A percentile compares a stretch with the other conserved stretches of the same genome.
These are phyloP conservation scores for Didymella pinodella DNA, from an alignment of 2,329 filamentous ascomycete species.

Conservation along the genomic window DNA sequence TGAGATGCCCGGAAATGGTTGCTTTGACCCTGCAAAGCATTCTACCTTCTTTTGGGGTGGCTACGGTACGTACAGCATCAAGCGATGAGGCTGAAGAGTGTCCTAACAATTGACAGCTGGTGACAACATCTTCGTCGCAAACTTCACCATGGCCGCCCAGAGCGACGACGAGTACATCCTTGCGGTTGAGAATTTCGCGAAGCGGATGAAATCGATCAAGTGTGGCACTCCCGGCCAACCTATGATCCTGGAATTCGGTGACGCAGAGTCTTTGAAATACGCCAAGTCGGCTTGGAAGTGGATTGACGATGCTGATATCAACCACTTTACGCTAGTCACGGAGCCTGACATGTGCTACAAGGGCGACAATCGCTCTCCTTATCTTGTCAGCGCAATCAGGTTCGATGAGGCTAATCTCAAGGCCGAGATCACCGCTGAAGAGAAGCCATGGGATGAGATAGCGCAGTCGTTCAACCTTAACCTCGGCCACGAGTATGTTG, in stretches of 20 bases:
- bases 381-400: conserved; percentile 30
- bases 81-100: not conserved
- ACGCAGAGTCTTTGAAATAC: conserved; percentile 23
- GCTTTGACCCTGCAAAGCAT: conserved; percentile 28
- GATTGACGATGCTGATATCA: conserved; percentile 33
- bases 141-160: conserved; percentile 33
- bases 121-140: conserved; percentile 34
- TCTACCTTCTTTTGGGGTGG: conserved; percentile 33
- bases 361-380: conserved; percentile 36
- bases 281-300: conserved; percentile 35
- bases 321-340: conserved; percentile 36
- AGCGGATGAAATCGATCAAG: conserved; percentile 32
- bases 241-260: conserved; percentile 29
- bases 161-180: conserved; percentile 34
- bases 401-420: conserved; percentile 29
- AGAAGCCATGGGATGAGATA: conserved; percentile 31
- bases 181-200: conserved; percentile 35
- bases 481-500: conserved; percentile 28
- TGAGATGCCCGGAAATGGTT: conserved; percentile 25
- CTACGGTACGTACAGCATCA: conserved; percentile 24
- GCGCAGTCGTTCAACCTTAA: conserved; percentile 26
- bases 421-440: conserved; percentile 28
- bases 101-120: conserved; percentile 21
- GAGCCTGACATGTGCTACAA: conserved; percentile 35
- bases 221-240: conserved; percentile 27